Conservation (phyloP, 2,329 filamentous ascomycete genomes). For the Lomentospora prolificans region DNA sequence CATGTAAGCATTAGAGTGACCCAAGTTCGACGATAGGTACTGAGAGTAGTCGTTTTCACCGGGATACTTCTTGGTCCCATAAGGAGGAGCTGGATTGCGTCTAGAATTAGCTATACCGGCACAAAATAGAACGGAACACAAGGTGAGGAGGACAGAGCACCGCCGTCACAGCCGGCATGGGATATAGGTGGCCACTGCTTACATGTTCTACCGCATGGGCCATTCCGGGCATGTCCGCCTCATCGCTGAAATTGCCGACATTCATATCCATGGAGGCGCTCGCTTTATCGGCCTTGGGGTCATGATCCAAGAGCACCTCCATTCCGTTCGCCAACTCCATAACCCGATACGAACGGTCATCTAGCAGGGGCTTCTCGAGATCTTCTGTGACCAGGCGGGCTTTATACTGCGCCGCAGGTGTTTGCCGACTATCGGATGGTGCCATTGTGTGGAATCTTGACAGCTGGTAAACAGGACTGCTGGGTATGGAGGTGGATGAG, state of each 20-base stretch:
- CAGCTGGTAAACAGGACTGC: background rate
- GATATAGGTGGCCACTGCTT: slow-evolving; percentile 19
- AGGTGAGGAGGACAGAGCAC: too few relatives aligned
- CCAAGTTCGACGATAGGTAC: slow-evolving; percentile 83
- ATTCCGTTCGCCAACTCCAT: slow-evolving; percentile 77
- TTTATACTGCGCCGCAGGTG: background rate
- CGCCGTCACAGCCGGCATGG: background rate
- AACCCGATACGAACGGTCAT: slow-evolving; percentile 81
- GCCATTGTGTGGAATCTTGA: slow-evolving; percentile 3
- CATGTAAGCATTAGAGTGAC: slow-evolving; percentile 91
- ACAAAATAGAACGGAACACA: too few relatives aligned
- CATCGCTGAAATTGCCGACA: slow-evolving; percentile 90
- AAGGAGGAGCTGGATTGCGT: slow-evolving; percentile 57
- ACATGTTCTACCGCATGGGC: slow-evolving; percentile 92
- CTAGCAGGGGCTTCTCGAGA: slow-evolving; percentile 73
- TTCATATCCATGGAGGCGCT: slow-evolving; percentile 92
- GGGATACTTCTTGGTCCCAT: slow-evolving; percentile 99
- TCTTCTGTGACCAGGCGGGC: slow-evolving; percentile 46
- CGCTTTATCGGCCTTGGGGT: slow-evolving; percentile 91
- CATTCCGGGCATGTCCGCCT: slow-evolving; percentile 84
- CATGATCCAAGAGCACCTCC: slow-evolving; percentile 86
- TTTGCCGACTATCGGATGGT: background rate
- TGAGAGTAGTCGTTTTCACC: slow-evolving; percentile 92
- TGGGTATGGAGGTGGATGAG: background rate
- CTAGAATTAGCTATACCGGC: background rate